phyloP scores from a whole-genome alignment of 192 early-diverging fungal species.

The Podila epicladia region DNA sequence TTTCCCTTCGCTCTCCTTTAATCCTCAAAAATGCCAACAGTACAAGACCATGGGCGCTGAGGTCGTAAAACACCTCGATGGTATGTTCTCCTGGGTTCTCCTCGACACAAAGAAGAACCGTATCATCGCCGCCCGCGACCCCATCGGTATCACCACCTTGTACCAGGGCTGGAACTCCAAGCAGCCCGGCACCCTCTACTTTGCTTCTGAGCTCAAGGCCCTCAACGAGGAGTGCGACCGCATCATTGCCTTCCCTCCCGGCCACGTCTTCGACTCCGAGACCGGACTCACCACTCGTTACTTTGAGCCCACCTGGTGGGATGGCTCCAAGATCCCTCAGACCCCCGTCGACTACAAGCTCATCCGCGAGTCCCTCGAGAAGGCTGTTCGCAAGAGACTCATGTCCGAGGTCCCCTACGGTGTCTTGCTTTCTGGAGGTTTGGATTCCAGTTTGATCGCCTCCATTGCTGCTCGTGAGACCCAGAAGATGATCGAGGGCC shows the following conservation, averaged over 20 bases:
- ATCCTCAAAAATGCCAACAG: slow-evolving; percentile 47
- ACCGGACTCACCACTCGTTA: slow-evolving; percentile 84
- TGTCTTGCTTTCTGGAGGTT: slow-evolving; percentile 92
- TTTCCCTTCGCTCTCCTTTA: not conserved
- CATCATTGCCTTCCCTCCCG: slow-evolving; percentile 97
- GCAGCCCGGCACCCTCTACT: slow-evolving; percentile 89
- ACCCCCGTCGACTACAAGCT: slow-evolving; percentile 70
- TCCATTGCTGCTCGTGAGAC: slow-evolving; percentile 91
- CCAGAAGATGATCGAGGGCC: slow-evolving; percentile 66
- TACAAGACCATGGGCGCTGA: slow-evolving; percentile 88
- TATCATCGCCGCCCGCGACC: slow-evolving; percentile 94
- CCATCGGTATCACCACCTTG: slow-evolving; percentile 97
- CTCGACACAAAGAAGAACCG: slow-evolving; percentile 84
- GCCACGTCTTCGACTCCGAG: slow-evolving; percentile 88
- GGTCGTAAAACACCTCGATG: slow-evolving; percentile 89
- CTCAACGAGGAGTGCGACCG: slow-evolving; percentile 97
- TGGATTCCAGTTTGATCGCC: slow-evolving; percentile 96
- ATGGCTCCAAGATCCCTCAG: slow-evolving; percentile 64
- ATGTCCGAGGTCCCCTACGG: slow-evolving; percentile 99
- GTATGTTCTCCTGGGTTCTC: slow-evolving; percentile 97
- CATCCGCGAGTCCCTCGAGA: slow-evolving; percentile 84
- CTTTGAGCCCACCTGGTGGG: slow-evolving; percentile 94
- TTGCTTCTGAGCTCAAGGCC: slow-evolving; percentile 95
- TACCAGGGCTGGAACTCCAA: slow-evolving; percentile 91
- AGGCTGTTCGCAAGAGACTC: slow-evolving; percentile 92